Evolutionary conservation across 495 filamentous ascomycete genomes (phyloP), one percentile per base, ranked within the genome.

Genomic region (Lineolata rhizophorae): DNA sequence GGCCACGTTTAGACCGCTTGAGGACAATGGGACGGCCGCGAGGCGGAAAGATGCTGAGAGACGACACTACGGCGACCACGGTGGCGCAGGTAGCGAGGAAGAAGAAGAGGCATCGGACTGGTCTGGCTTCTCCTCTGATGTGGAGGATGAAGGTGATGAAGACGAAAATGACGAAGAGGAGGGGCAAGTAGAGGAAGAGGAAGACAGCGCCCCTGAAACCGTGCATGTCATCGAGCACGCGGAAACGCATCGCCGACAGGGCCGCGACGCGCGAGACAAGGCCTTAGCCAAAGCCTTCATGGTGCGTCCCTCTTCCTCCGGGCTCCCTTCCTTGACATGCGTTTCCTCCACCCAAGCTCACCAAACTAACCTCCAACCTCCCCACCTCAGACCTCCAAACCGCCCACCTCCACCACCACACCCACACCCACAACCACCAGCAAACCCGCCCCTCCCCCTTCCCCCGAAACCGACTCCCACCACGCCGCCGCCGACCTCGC

Each of bases 241-340:
- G 32, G 54, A 52, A 27, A 36, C 49, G 5, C 27, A n/a, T 25
- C 22, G 22, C n/a, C 6, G 38, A 40, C 43, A 13, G 47, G 54
- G 2, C 20, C 22, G 13, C 15, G 56, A 64, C 16, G 57, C 70
- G 48, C 49, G 67, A 31, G 17, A 28, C 9, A 83, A 74, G 49
- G 61, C 61, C 36, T 75, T 83, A 21, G 58, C 68, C 36, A 83
- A 81, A 43, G 67, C 69, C 10, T 87, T 83, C 52, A 72, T 87
- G 62, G 77, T 81, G 64, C 17, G 52, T 30, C 14, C 0, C 21
- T 15, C 15, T 29, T 18, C 32, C 6, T n/a, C n/a, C n/a, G n/a
- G n/a, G n/a, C n/a, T n/a, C n/a, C 19, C 28, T 22, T 25, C 14
- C 17, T 5, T 15, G n/a, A 2, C 18, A 9, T 9, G 28, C 8